Base-by-base conservation (phyloP, 257 asterid genomes). In the Dorcoceras hygrometricum region DNA sequence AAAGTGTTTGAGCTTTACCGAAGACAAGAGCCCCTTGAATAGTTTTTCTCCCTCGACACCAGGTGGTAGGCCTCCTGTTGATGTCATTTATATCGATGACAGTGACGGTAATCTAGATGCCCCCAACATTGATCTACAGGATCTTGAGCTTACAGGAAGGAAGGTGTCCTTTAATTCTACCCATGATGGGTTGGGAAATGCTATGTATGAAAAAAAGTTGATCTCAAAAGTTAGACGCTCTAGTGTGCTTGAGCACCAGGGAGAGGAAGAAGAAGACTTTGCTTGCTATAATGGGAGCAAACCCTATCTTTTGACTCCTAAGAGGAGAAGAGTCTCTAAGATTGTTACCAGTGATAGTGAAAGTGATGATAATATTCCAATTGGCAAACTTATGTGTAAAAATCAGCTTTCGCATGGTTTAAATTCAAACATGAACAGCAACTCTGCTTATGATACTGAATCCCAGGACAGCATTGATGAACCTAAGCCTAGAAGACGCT, bases 291-390 rank as follows among this genome's bases (percentile, higher is more conserved):
- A 46, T 24, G 55, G 59, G 24, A 65, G 50, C 29, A 28, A 29
- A 5, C 61, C 74, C 19, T 43, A 24, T 67, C 50, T 29, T 65
- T 76, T 72, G 29, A 70, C 63, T 51, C 50, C 67, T 28, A 78
- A 67, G 79, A 80, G 79, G 60, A 78, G 66, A 67, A 73, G 77
- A 78, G 83, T 75, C 51, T 69, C 74, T 27, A 75, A 67, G 22
- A 31, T 76, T 9, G 76, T 86, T 66, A 58, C 57, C 11, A 84
- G 88, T 63, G 90, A 86, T 36, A 79, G 81, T 66, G 90, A 78
- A 65, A 78, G 76, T 51, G 87, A 78, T 14, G 94, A 84, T 53
- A 23, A 73, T 62, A 29, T 81, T 43, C 88, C 86, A 46, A 61
- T 78, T 57, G 25, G 77, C 70, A 78, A 46, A 66, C 77, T 82